Evolutionary conservation across 495 filamentous ascomycete genomes (phyloP).

Genomic region (Chlorociboria aeruginascens): DNA sequence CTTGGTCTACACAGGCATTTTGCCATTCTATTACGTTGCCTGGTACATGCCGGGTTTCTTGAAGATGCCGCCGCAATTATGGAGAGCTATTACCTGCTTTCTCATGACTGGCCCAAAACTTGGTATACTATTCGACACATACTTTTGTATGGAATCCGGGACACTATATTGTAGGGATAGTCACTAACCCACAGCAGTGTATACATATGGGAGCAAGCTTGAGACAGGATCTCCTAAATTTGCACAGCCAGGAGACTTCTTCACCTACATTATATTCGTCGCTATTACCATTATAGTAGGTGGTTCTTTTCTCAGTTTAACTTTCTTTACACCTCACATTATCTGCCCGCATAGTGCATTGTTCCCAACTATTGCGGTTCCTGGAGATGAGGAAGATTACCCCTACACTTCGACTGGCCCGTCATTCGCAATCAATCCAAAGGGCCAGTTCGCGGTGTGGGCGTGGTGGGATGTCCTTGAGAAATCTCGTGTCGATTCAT

Average conservation of each 20-base stretch:
- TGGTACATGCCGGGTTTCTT: conserved; percentile 47
- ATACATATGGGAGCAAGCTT: conserved; percentile 49
- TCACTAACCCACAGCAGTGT: conserved; percentile 34
- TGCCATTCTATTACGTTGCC: conserved; percentile 40
- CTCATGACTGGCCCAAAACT: conserved; percentile 53
- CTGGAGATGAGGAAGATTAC: conserved; percentile 96
- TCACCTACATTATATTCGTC: conserved; percentile 55
- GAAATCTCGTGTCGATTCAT: conserved; percentile 57
- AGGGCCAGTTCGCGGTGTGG: conserved; percentile 59
- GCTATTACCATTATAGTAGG: conserved; percentile 49
- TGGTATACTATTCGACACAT: conserved; percentile 68
- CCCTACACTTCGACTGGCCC: conserved; percentile 62
- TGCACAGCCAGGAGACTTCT: conserved; percentile 52
- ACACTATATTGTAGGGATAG: background rate
- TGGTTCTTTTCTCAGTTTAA: conserved; percentile 16
- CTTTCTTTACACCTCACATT: conserved; percentile 55
- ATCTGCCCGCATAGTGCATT: conserved; percentile 87
- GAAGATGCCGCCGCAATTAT: conserved; percentile 54
- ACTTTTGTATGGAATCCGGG: conserved; percentile 47
- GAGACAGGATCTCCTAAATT: conserved; percentile 51
- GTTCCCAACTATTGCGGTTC: conserved; percentile 80
- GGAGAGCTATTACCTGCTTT: conserved; percentile 60
- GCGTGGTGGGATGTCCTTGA: conserved; percentile 86
- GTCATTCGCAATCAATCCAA: conserved; percentile 69
- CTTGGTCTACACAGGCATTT: conserved; percentile 22